Evolutionary conservation across 1,284 basidiomycete species (phyloP), one percentile per base, ranked within the genome.

Genomic region (Xanthoconium separans): DNA sequence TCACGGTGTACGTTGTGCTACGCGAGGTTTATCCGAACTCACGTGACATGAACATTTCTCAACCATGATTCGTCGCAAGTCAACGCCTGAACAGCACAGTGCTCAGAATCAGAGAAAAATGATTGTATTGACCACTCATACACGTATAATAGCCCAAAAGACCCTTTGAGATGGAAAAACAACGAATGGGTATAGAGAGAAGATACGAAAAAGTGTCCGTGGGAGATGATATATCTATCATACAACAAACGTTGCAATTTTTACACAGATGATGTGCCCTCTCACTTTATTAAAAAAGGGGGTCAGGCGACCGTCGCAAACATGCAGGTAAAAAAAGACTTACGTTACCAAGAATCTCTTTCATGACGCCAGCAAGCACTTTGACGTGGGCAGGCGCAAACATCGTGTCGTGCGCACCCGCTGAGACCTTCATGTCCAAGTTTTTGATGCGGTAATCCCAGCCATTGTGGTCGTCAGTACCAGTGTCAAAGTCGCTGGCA

Each of bases 401-500:
- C 66, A 70, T 70, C 2, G 68, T 65, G 53, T 68, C 66, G 27
- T 70, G 66, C 5, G 57, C 13, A 15, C 68, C 66, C 6, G 59
- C 54, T 0, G 68, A 57, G 16, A 68, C 15, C 52, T 64, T 66
- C 59, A 68, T 61, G 44, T 59, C 64, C 39, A 67, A 16, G 24
- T 62, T 58, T 41, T 59, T 65, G 42, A 68, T 56, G 27, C 61
- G 57, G 36, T 39, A 55, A 40, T 69, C 65, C 68, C 68, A 68
- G n/a, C 68, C 66, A 12, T 70, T 68, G 58, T 64, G 65, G 31
- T 68, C 65, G 40, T 68, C 68, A 10, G 48, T 18, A 22, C 66
- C 68, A 7, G 65, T 69, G 22, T 68, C 68, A 50, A 70, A 69
- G 52, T 69, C 68, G 33, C 62, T 66, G 16, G 66, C 64, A 20